These are phyloP conservation scores for Davidsoniella eucalypti DNA, from an alignment of 2,329 filamentous ascomycete genomes.

Conservation along the genomic window DNA sequence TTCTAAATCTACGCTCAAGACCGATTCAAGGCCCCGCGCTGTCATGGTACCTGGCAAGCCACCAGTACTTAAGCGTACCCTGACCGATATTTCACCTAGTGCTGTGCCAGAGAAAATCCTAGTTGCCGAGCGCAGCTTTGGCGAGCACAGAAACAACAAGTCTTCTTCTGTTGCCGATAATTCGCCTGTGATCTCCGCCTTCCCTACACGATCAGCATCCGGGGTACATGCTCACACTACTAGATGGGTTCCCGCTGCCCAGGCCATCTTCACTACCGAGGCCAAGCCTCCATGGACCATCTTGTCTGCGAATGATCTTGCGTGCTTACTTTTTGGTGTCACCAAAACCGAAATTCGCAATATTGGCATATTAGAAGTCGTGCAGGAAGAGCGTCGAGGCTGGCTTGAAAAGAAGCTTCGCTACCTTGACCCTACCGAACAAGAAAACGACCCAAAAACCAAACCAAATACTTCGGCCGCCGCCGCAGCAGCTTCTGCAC, in stretches of 20 bases:
- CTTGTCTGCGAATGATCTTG: conserved; percentile 85
- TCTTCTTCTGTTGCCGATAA: neutral
- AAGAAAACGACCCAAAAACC: conserved; percentile 22
- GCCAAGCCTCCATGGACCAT: conserved; percentile 86
- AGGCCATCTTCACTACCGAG: conserved; percentile 97
- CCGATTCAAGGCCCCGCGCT: neutral
- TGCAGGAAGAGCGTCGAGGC: conserved; percentile 70
- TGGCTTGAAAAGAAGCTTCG: conserved; percentile 82
- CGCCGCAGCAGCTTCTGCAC: conserved; percentile 27
- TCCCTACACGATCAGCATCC: conserved; percentile 17
- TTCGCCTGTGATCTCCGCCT: conserved; percentile 5
- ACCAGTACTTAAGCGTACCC: conserved; percentile 7
- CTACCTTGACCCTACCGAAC: conserved; percentile 37
- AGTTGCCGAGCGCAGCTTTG: conserved; percentile 2
- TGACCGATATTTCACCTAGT: conserved; percentile 7
- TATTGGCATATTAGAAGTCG: conserved; percentile 87
- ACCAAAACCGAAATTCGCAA: conserved; percentile 47
- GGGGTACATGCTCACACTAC: conserved; percentile 75
- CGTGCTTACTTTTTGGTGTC: conserved; percentile 66
- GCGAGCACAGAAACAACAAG: neutral
- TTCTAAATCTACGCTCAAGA: neutral
- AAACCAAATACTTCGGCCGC: conserved; percentile 22
- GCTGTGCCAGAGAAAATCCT: conserved; percentile 2
- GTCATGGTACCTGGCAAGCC: no score
- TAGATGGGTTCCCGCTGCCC: conserved; percentile 76